Evolutionary conservation across 192 early-diverging fungal species (phyloP), one percentile per base, ranked within the genome.

Genomic region (Funneliformis geosporum): DNA sequence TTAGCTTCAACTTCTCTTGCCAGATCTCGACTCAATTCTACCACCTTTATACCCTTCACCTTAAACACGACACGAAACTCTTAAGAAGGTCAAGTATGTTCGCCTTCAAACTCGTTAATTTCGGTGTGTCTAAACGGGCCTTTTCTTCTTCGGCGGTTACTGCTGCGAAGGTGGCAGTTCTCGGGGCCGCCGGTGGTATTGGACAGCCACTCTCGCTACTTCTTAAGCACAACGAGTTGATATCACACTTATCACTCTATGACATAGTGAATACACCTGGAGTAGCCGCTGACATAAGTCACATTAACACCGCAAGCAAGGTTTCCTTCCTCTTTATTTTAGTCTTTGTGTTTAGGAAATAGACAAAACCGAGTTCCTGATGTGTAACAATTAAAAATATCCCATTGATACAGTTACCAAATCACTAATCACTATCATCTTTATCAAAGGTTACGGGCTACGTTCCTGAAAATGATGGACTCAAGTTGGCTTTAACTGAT

Each of bases 191-290:
- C 75, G 84, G 84, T 60, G 97, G 97, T 85, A 98, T 98, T 82
- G 97, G 97, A 66, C 97, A 98, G 85, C 97, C 97, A 66, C 91
- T 98, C 78, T 97, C 96, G 72, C 92, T 98, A 46, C 90, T 97
- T 70, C 87, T 97, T 73, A 97, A 97, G 90, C 92, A 94, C 75
- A 95, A 96, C 86, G 84, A 90, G 47, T 88, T 90, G 80, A 93
- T 99, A 67, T 91, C 91, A 50, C 90, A 96, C 80, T 91, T 99
- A 38, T 87, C 94, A 67, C 92, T 99, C 50, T 99, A 95, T 87
- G 97, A 99, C 85, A 96, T 99, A 82, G 96, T 97, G 86, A 97
- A 99, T 90, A 94, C 95, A 18, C 96, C 95, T 67, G 97, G 97
- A 84, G 97, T 99, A 70, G 97, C 95, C 69, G 95, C 95, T 47